Percentiles rank a stretch among this genome's conserved stretches.
These are phyloP conservation scores for Solanum sparsipilum DNA, from an alignment of 257 asterid genomes.

Conservation along the genomic window DNA sequence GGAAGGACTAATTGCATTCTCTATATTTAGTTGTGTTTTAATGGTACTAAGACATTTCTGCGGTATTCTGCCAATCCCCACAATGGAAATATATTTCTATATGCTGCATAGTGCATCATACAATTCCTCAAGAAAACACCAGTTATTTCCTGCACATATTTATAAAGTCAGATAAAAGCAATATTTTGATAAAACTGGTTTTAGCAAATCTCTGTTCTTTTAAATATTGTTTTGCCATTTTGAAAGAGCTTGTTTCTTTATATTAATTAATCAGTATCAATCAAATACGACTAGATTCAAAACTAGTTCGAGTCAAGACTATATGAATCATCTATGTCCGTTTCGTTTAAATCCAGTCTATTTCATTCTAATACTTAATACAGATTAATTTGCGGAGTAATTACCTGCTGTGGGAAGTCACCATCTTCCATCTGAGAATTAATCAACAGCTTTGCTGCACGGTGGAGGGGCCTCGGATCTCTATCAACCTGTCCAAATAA, in stretches of 20 bases:
- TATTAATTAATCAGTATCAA: neutral
- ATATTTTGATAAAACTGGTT: neutral
- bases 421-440: slow-evolving; percentile 72
- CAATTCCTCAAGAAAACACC: slow-evolving; percentile 77
- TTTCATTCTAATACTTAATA: neutral
- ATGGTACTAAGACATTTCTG: slow-evolving; percentile 11
- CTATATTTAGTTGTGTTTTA: neutral
- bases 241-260: neutral
- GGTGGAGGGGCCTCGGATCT: slow-evolving; percentile 56
- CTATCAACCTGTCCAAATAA: slow-evolving; percentile 19
- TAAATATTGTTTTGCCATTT: neutral
- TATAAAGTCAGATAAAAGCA: neutral
- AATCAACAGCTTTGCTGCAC: slow-evolving; percentile 58
- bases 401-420: slow-evolving; percentile 76
- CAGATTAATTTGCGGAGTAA: neutral
- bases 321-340: neutral
- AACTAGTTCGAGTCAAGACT: neutral
- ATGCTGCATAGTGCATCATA: slow-evolving; percentile 70
- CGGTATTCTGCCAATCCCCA: slow-evolving; percentile 87
- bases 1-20: neutral
- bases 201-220: neutral
- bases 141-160: slow-evolving; percentile 37
- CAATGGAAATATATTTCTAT: slow-evolving; percentile 53
- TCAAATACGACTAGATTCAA: neutral
- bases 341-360: neutral